Evolutionary conservation across 257 asterid genomes (phyloP).

Genomic region (Fraxinus quadrangulata): DNA sequence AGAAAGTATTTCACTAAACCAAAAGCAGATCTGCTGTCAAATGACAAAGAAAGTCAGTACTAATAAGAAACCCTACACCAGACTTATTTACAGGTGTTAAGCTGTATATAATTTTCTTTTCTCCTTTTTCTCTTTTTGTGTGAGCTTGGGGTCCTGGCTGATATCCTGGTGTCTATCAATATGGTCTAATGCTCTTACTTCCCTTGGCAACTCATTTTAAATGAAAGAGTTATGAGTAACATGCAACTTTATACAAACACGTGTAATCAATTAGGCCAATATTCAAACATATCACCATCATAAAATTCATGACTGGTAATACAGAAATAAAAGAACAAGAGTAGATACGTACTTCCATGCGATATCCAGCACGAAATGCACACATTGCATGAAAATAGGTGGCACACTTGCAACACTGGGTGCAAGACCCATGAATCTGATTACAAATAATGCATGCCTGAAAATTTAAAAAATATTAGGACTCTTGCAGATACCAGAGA

Average conservation of each 20-base stretch:
- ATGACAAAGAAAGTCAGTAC: not conserved
- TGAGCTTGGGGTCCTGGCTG: not conserved
- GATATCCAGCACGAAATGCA: conserved; percentile 90
- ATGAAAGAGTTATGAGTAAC: not conserved
- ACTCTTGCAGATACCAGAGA: not conserved
- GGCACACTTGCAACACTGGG: conserved; percentile 88
- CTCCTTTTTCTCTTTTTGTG: not conserved
- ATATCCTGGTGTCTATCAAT: not conserved
- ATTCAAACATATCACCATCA: not conserved
- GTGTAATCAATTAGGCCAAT: not conserved
- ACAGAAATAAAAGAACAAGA: conserved; percentile 17
- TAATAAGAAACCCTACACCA: not conserved
- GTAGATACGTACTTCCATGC: conserved; percentile 74
- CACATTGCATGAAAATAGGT: conserved; percentile 85
- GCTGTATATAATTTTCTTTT: no score
- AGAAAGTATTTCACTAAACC: not conserved
- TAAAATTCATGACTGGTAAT: not conserved
- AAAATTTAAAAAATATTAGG: conserved; percentile 26
- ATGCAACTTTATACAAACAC: not conserved
- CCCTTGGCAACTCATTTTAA: not conserved
- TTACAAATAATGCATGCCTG: conserved; percentile 88
- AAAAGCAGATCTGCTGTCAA: no score
- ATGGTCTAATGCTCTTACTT: not conserved
- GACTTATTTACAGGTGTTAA: not conserved
- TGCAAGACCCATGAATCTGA: conserved; percentile 91